Base-by-base conservation (phyloP, 257 asterid species). In the Solanum lycopersicoides region DNA sequence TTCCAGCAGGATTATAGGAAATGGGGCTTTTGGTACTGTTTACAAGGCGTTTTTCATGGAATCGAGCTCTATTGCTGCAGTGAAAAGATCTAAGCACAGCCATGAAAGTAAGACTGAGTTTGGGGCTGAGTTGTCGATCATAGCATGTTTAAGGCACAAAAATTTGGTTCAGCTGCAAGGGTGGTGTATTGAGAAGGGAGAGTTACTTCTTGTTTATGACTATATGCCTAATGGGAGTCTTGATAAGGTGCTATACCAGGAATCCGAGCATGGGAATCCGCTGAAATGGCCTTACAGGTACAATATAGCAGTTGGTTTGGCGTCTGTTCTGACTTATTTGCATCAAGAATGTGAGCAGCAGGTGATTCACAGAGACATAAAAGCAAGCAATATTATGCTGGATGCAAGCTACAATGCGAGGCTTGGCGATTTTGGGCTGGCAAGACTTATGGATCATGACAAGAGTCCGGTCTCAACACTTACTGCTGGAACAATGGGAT, bases 301-400 rank as follows among this genome's bases (percentile, higher is more conserved):
- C 88, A 95, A 96, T 69, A 94, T 95, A 47, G 99, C 99, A 1
- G 91, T 96, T 5, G 99, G 99, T 21, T 89, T 97, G 68, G 99
- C 99, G 3, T 96, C 99, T 34, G 98, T 94, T 56, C 87, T 96
- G 69, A 93, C 98, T 13, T 97, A 97, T 71, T 79, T 97, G 84
- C 99, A 97, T 89, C 98, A 92, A 85, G 99, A 96, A 83, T 97
- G 99, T 76, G 99, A 97, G 90, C 98, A 95, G 93, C 98, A 96
- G 84, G 99, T 97, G 91, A 96, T 97, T 28, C 99, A 97, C 76
- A 90, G 99, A 69, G 99, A 97, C 88, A 86, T 97, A 3, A 97
- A 97, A 86, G 89, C 98, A 11, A 95, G 99, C 66, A 97, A 97
- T 89, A 89, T 97, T 77, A 89, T 97, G 99, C 92, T 96, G 16